Conservation (phyloP, 345 rosid genomes). For the Aethionema arabicum region DNA sequence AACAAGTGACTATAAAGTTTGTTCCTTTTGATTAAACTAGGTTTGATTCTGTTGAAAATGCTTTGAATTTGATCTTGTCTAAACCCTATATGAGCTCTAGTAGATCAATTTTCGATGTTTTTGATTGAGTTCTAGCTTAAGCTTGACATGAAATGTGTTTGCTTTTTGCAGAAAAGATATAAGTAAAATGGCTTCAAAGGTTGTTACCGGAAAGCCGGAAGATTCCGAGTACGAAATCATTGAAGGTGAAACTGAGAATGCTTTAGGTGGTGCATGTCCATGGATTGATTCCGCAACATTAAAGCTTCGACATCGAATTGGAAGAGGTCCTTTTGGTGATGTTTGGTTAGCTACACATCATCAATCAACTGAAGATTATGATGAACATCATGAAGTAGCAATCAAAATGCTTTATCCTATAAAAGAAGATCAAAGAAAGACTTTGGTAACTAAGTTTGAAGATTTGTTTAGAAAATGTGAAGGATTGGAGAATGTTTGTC, state of each 20-base stretch:
- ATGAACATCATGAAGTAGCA: constrained; percentile 77
- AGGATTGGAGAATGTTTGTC: constrained; percentile 52
- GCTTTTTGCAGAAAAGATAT: constrained; percentile 1
- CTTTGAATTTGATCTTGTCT: neutral
- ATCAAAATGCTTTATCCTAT: constrained; percentile 73
- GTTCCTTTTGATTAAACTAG: neutral
- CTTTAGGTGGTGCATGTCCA: constrained; percentile 46
- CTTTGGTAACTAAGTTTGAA: constrained; percentile 60
- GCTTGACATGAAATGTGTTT: constrained; percentile 1
- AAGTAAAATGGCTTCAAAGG: constrained; percentile 64
- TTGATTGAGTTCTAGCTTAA: constrained; percentile 13
- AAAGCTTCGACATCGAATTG: constrained; percentile 85
- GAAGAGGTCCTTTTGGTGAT: constrained; percentile 95
- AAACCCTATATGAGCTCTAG: neutral
- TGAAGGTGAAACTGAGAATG: constrained; percentile 60
- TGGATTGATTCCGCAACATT: constrained; percentile 71
- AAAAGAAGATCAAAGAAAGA: constrained; percentile 55
- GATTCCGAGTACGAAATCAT: constrained; percentile 67
- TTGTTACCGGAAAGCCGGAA: constrained; percentile 40
- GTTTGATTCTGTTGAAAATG: constrained; percentile 6
- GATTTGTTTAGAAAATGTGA: constrained; percentile 57
- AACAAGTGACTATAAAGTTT: too few relatives aligned
- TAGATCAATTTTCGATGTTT: constrained; percentile 1
- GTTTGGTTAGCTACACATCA: constrained; percentile 92
- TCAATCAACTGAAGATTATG: constrained; percentile 56